Percentiles rank a stretch among this genome's conserved stretches.
These are phyloP conservation scores for Gaultheria prostrata DNA, from an alignment of 148 eudicot genomes.

Conservation along the genomic window DNA sequence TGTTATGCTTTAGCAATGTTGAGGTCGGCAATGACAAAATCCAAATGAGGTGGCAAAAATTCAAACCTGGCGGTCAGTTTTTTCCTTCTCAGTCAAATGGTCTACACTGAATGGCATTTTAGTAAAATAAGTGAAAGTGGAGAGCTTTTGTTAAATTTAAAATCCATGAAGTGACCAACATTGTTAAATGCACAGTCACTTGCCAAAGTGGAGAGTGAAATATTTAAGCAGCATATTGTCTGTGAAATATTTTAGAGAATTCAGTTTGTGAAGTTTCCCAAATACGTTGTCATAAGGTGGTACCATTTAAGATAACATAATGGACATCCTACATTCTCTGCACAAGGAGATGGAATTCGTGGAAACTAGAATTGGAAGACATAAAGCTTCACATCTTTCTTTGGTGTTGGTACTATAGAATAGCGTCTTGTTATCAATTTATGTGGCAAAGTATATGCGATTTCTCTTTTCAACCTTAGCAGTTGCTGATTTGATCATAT, in stretches of 20 bases:
- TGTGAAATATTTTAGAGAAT: not conserved
- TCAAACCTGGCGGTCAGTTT: too few relatives aligned
- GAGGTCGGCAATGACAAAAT: too few relatives aligned
- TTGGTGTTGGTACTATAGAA: not conserved
- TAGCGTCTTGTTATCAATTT: not conserved
- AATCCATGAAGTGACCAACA: too few relatives aligned
- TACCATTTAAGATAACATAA: not conserved
- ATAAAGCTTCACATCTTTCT: constrained; percentile 1
- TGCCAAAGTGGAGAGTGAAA: too few relatives aligned
- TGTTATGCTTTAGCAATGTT: too few relatives aligned
- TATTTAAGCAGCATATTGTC: not conserved
- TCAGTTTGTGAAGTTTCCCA: not conserved
- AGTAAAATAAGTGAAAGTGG: too few relatives aligned
- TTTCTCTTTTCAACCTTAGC: not conserved
- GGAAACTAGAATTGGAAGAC: not conserved
- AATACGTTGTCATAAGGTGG: not conserved
- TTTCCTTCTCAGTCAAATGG: too few relatives aligned
- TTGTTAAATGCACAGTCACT: too few relatives aligned
- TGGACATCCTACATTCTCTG: not conserved
- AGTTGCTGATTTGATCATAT: constrained; percentile 8
- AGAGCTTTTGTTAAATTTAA: too few relatives aligned
- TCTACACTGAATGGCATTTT: too few relatives aligned
- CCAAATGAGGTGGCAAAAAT: too few relatives aligned
- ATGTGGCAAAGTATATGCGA: not conserved
- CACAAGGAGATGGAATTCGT: not conserved